These are phyloP conservation scores for Barnettozyma pratensis DNA, from an alignment of 805 yeast species.

Conservation along the genomic window DNA sequence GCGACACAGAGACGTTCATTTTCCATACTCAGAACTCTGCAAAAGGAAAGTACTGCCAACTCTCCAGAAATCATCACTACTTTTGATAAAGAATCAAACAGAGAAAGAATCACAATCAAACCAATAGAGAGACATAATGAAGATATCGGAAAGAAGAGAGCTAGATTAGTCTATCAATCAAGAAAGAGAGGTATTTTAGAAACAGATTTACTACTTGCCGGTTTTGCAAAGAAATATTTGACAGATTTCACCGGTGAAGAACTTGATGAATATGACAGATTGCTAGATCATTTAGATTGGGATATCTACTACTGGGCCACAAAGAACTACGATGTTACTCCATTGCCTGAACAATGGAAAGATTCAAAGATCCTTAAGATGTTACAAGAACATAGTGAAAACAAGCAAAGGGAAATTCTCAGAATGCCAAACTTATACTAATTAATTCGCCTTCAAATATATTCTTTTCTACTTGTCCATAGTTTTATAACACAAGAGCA, in stretches of 20 bases:
- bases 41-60: conserved; percentile 9
- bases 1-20: conserved; percentile 4
- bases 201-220: conserved; percentile 77
- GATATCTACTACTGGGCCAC: conserved; percentile 99
- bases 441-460: not conserved
- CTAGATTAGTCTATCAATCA: conserved; percentile 86
- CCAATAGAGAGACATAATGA: conserved; percentile 81
- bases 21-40: conserved; percentile 7
- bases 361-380: conserved; percentile 54
- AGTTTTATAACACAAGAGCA: not conserved
- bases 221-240: conserved; percentile 78
- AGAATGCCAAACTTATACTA: conserved; percentile 73
- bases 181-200: conserved; percentile 95
- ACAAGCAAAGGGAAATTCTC: conserved; percentile 64
- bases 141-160: conserved; percentile 64
- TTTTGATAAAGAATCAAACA: conserved; percentile 12
- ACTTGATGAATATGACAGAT: conserved; percentile 76
- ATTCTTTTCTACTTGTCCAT: not conserved
- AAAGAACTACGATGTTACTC: conserved; percentile 70
- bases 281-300: conserved; percentile 97
- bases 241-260: conserved; percentile 53
- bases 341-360: conserved; percentile 85
- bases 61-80: conserved; percentile 21
- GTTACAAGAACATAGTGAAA: conserved; percentile 71
- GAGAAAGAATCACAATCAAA: conserved; percentile 41